Evolutionary conservation across 441 rosid species (phyloP).

Genomic region (Arabidopsis hybrid): DNA sequence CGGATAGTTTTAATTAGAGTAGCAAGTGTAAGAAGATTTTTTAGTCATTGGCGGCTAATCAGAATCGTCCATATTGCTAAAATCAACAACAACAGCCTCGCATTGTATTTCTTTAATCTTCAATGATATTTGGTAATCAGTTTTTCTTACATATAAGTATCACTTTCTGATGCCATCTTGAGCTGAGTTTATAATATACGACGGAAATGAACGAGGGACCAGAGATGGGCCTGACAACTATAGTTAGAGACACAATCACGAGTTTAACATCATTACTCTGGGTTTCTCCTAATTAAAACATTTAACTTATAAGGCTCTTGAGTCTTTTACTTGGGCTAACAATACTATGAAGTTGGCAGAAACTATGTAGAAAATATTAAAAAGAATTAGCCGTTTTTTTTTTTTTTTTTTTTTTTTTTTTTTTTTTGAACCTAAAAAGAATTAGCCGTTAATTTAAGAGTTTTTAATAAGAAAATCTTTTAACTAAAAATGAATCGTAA

Average conservation of each 20-base stretch:
- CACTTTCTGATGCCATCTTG: neutral
- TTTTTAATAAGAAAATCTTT: too few relatives aligned
- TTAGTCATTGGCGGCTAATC: conserved; percentile 3
- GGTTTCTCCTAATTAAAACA: neutral
- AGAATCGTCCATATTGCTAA: neutral
- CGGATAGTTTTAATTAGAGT: too few relatives aligned
- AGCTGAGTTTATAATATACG: neutral
- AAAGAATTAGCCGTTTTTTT: too few relatives aligned
- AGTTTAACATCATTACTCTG: neutral
- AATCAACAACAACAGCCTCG: neutral
- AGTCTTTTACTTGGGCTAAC: too few relatives aligned
- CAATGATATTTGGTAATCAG: neutral
- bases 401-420: too few relatives aligned
- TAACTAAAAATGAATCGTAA: too few relatives aligned
- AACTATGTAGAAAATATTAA: too few relatives aligned
- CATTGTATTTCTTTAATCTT: neutral
- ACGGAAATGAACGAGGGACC: neutral
- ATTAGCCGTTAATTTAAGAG: too few relatives aligned
- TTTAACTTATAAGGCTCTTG: neutral
- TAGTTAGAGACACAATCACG: neutral
- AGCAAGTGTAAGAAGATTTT: neutral
- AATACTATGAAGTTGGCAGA: too few relatives aligned
- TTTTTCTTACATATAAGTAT: neutral
- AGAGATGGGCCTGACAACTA: neutral
- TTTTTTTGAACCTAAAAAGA: too few relatives aligned